Evolutionary conservation across 768 basidiomycete genomes (phyloP), one percentile per base, ranked within the genome.

Genomic region (Kwoniella newhampshirensis): DNA sequence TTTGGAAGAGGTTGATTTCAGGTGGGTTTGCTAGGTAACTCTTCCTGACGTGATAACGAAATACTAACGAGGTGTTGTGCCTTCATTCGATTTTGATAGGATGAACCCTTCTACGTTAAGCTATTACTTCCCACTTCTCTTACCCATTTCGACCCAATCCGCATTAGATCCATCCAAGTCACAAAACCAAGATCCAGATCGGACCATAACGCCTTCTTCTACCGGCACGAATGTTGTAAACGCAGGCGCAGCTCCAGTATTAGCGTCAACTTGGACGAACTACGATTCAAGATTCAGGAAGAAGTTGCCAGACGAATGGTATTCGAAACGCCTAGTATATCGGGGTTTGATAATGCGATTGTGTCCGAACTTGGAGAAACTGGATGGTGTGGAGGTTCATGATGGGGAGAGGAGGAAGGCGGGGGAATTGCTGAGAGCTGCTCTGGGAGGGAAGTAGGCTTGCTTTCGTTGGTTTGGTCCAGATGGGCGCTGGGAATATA

Each of bases 101-200:
- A 96, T 97, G 91, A 99, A 99, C 72, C 93, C 96, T 51, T 91
- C 88, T 65, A 97, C 93, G 18, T 85, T 97, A 11, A 89, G 89
- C 5, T 94, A 91, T 87, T 98, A 99, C 77, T 81, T 96, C 30
- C 91, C 96, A 21, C 78, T 97, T 57, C 81, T 92, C 49, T 84
- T 88, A 56, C 80, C 82, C 64, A 85, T 86, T 66, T 54, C 47
- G 21, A 18, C 43, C 6, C 28, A 43, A 40, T 21, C 54, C 32
- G 52, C 37, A 13, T 12, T 50, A n/a, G 41, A 40, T 23, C 45
- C 47, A 11, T 41, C 51, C 20, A 51, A 50, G 1, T 26, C 61
- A 4, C 26, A 55, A 35, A 47, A 51, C 57, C 27, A 39, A 7
- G 55, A 83, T 65, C 86, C 84, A 9, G 86, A 83, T 56, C 74